Evolutionary conservation across 768 basidiomycete species (phyloP), one percentile per base, ranked within the genome.

Genomic region (Strobilomyces echinocephalus): DNA sequence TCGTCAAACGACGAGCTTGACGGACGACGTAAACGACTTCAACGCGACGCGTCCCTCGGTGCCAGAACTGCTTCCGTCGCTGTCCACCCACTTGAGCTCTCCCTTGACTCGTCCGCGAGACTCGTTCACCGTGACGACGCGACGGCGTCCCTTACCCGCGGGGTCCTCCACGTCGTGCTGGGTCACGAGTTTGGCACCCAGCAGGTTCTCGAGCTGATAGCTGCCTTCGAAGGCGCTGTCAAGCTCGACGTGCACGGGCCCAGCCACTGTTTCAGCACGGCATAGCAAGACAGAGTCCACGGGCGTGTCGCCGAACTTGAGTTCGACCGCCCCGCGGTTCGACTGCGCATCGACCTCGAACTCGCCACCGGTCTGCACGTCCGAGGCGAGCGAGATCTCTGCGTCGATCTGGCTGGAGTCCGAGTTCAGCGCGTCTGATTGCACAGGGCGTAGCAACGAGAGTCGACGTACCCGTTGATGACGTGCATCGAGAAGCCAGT

Each of bases 141-240:
- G 68, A 31, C 34, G 60, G 41, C 77, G 72, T 8, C 65, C 71
- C 20, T 55, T 63, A 24, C 72, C 69, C 1, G 71, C 61, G 20
- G 76, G 72, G 45, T 73, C 72, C 47, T 68, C 69, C 14, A 61
- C 65, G 15, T 55, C 50, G 24, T 26, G 52, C 34, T 67, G 26
- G 15, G 52, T 40, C 16, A 77, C 60, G 8, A 24, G 11, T 16
- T 56, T 59, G 0, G 47, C 12, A 15, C 63, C 59, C 55, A 69
- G 54, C 28, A 68, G 47, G 1, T 69, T 70, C 30, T 47, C 44
- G 31, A 74, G 49, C n/a, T 53, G 54, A 62, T 76, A 76, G 8
- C 46, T 51, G 31, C 79, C 78, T 52, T 80, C 79, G 54, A 69
- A 80, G 2, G 73, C 70, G 24, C 59, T 48, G 45, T 73, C 69